Base-by-base conservation (phyloP, 306 rosid genomes). In the Vicia sativa region DNA sequence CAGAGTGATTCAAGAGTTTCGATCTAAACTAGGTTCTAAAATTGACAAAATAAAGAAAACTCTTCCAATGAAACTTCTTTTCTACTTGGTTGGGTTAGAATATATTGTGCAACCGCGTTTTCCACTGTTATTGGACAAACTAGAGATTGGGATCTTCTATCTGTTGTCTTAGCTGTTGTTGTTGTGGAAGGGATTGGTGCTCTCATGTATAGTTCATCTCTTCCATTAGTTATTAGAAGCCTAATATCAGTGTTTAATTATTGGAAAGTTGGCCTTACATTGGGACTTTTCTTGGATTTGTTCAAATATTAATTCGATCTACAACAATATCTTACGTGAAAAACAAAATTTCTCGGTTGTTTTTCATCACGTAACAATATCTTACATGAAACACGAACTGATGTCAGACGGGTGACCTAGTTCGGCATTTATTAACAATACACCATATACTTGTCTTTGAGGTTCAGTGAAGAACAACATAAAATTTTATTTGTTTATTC, bases 121-220 rank as follows among this genome's bases (percentile, higher is more conserved):
- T 87, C 96, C 65, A 92, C 98, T 15, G 96, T 92, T 62, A 92
- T 92, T 62, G 98, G 98, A 64, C 96, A 92, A 86, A 92, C 96
- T 2, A 96, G 98, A 18, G 96, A 92, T 74, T 92, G 98, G 98
- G 98, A 92, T 80, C 81, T 92, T 78, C 88, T 90, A 49, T 92
- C 96, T 63, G 98, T 96, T 34, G 98, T 79, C 46, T 83, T 90
- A 71, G 96, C 98, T 28, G 96, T 86, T 80, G 78, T 65, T 76
- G 46, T 92, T 67, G 96, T 92, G 59, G 98, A 92, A 76, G 93
- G 83, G 66, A 90, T 92, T 73, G 98, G 98, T 50, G 96, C 96
- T 48, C 96, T 92, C 76, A 92, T 90, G 96, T 92, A 92, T 28
- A 73, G 82, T 26, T 55, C 82, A 54, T 87, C 90, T 77, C 70